These are phyloP conservation scores for Termitomyces sp. DNA, from an alignment of 768 basidiomycete species.

Conservation along the genomic window DNA sequence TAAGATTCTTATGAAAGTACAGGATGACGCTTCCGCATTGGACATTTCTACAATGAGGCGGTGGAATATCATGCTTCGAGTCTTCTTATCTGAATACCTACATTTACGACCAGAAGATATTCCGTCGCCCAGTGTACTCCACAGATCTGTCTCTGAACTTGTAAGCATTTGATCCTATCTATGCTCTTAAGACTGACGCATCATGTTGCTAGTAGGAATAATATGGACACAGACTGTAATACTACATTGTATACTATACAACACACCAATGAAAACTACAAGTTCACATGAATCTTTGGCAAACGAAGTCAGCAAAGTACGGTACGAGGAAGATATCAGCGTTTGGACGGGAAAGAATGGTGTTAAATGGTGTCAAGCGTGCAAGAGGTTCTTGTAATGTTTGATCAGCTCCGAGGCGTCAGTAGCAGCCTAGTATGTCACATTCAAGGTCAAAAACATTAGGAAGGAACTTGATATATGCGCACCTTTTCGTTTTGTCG, in stretches of 20 bases:
- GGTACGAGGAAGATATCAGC: neutral
- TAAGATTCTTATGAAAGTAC: slow-evolving; percentile 3
- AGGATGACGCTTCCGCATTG: slow-evolving; percentile 91
- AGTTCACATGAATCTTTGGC: neutral
- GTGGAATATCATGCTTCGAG: slow-evolving; percentile 86
- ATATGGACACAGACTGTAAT: neutral
- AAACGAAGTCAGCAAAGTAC: neutral
- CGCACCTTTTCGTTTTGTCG: slow-evolving; percentile 36
- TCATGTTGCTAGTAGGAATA: slow-evolving; percentile 21
- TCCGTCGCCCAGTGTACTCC: slow-evolving; percentile 26
- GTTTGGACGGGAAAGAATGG: neutral
- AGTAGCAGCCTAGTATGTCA: slow-evolving; percentile 28
- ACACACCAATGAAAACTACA: neutral
- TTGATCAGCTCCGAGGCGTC: slow-evolving; percentile 36
- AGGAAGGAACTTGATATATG: slow-evolving; percentile 2
- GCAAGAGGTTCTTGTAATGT: slow-evolving; percentile 33
- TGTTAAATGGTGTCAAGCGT: slow-evolving; percentile 8
- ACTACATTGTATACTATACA: slow-evolving; percentile 10
- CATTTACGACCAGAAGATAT: slow-evolving; percentile 54
- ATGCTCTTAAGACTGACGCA: neutral
- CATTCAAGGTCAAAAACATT: neutral
- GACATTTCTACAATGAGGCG: slow-evolving; percentile 82
- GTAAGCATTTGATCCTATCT: slow-evolving; percentile 33
- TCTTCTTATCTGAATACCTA: slow-evolving; percentile 91
- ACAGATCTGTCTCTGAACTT: slow-evolving; percentile 44